These are phyloP conservation scores for Vachellia pachyceras DNA, from an alignment of 306 rosid genomes.

Conservation along the genomic window DNA sequence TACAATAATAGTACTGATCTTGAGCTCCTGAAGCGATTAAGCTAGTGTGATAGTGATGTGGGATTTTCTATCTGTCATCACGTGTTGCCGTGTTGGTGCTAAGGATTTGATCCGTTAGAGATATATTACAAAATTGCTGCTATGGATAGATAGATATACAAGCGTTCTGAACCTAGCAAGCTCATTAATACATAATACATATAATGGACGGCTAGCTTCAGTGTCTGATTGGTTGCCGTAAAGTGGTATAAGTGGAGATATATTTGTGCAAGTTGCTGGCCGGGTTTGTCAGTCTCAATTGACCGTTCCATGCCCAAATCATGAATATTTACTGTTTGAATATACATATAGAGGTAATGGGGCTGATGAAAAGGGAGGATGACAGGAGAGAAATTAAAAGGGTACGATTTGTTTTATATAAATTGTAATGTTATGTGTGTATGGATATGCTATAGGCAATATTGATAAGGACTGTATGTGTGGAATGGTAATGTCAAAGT, in stretches of 20 bases:
- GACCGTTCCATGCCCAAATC: constrained; percentile 31
- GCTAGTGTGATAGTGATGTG: constrained; percentile 6
- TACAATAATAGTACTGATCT: not conserved
- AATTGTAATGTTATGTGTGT: not conserved
- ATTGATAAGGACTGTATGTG: constrained; percentile 23
- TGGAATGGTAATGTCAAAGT: constrained; percentile 31
- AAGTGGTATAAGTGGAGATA: not conserved
- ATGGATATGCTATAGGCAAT: not conserved
- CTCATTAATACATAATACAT: not conserved
- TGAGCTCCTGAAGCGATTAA: not conserved
- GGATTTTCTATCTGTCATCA: constrained; percentile 29
- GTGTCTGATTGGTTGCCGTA: not conserved
- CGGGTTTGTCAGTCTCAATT: not conserved
- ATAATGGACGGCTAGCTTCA: not conserved
- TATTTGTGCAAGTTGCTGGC: constrained; percentile 12
- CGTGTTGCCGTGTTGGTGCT: constrained; percentile 39
- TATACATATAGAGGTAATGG: not conserved
- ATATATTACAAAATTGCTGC: not conserved
- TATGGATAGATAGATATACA: not conserved
- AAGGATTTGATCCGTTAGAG: constrained; percentile 15
- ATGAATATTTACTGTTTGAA: constrained; percentile 31
- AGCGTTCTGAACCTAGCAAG: not conserved
- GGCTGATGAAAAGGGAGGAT: not conserved
- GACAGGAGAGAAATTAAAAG: not conserved
- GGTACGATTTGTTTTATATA: constrained; percentile 2